These are phyloP conservation scores for Xylaria acuta DNA, from an alignment of 495 filamentous ascomycete species.

Conservation along the genomic window DNA sequence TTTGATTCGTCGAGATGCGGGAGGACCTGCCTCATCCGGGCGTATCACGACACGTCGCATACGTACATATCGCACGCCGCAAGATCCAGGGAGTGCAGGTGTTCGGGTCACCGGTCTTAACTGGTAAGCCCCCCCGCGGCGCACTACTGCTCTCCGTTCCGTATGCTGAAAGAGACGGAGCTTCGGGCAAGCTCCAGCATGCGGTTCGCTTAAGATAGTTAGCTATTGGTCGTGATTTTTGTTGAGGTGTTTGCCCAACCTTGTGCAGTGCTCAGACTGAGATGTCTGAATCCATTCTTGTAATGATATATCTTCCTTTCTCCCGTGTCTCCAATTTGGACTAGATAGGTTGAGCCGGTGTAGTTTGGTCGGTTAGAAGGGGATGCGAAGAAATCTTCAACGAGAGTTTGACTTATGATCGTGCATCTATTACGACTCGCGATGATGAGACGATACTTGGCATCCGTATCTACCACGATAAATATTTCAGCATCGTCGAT, in stretches of 20 bases:
- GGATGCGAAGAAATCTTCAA: slow-evolving; percentile 16
- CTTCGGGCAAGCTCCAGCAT: slow-evolving; percentile 24
- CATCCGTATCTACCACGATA: slow-evolving; percentile 22
- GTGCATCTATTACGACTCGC: slow-evolving; percentile 35
- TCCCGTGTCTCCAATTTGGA: slow-evolving; percentile 28
- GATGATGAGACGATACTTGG: slow-evolving; percentile 29
- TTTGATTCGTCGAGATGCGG: slow-evolving; percentile 13
- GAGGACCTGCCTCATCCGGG: slow-evolving; percentile 23
- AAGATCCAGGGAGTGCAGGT: slow-evolving; percentile 2
- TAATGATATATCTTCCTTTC: slow-evolving; percentile 32
- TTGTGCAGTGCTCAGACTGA: slow-evolving; percentile 29
- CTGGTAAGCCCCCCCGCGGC: neutral
- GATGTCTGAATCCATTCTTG: slow-evolving; percentile 29
- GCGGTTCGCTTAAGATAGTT: slow-evolving; percentile 17
- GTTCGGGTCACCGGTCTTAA: slow-evolving; percentile 4
- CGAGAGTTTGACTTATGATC: slow-evolving; percentile 28
- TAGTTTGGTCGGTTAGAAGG: neutral
- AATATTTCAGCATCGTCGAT: slow-evolving; percentile 33
- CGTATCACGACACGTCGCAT: neutral
- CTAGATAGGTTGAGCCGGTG: slow-evolving; percentile 32
- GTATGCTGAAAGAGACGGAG: slow-evolving; percentile 17
- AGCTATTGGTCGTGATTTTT: neutral
- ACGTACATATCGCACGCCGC: slow-evolving; percentile 15
- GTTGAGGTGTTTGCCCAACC: slow-evolving; percentile 9
- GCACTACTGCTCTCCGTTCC: slow-evolving; percentile 2